These are phyloP conservation scores for Pueraria montana DNA, from an alignment of 306 rosid species.

Conservation along the genomic window DNA sequence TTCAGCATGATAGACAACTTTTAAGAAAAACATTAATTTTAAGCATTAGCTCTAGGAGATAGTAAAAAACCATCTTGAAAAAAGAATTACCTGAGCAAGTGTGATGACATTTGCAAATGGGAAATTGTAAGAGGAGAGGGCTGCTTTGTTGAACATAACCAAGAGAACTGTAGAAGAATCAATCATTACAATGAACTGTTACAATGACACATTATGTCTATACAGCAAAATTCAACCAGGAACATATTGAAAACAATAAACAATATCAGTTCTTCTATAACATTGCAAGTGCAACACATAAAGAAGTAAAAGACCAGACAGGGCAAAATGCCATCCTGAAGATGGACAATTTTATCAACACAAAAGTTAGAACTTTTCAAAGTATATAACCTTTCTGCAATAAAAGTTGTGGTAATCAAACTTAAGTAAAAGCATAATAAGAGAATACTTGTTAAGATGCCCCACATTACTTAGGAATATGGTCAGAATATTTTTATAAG, in stretches of 20 bases:
- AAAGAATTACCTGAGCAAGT: slow-evolving; percentile 69
- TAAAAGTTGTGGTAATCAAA: not conserved
- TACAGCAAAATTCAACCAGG: not conserved
- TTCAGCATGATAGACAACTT: not conserved
- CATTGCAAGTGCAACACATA: no score
- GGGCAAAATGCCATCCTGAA: not conserved
- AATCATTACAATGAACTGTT: slow-evolving; percentile 36
- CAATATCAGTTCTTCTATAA: not conserved
- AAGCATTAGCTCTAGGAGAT: not conserved
- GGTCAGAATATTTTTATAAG: not conserved
- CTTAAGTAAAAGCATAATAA: not conserved
- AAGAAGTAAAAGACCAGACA: not conserved
- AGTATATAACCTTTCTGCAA: not conserved
- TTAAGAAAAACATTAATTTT: not conserved
- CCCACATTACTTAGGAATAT: not conserved
- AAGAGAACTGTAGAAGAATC: slow-evolving; percentile 63
- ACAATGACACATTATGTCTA: not conserved
- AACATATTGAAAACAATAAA: not conserved
- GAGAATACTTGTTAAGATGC: not conserved
- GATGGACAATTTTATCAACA: not conserved
- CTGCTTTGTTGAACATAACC: slow-evolving; percentile 85
- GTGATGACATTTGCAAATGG: slow-evolving; percentile 70
- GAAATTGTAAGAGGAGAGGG: slow-evolving; percentile 74
- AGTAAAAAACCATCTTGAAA: slow-evolving; percentile 27
- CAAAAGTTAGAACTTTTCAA: not conserved